These are phyloP conservation scores for Solanum gracilifrons DNA, from an alignment of 257 asterid genomes.

Conservation along the genomic window DNA sequence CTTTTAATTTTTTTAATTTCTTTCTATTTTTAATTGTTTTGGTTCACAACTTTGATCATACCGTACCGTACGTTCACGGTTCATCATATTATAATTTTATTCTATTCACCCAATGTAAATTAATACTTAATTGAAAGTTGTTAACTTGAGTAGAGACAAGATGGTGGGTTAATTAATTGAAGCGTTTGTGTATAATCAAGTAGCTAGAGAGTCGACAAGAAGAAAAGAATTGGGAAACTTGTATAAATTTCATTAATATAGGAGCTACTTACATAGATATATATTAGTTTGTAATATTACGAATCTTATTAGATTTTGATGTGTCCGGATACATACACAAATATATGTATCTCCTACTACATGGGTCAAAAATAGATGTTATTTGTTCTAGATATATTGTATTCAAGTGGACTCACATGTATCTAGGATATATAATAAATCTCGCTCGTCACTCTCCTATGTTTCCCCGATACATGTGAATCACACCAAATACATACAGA, in stretches of 20 bases:
- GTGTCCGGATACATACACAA: not conserved
- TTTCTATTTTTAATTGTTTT: not conserved
- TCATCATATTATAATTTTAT: not conserved
- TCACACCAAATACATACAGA: not conserved
- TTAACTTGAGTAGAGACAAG: not conserved
- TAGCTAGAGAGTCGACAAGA: not conserved
- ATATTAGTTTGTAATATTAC: not conserved
- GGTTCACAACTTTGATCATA: not conserved
- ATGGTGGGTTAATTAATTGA: not conserved
- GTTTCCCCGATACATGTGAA: not conserved
- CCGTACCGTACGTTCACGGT: not conserved
- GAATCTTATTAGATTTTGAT: not conserved
- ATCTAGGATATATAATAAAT: not conserved
- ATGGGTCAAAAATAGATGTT: too few species aligned
- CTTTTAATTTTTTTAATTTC: too few species aligned
- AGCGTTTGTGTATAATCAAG: not conserved
- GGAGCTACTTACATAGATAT: too few species aligned
- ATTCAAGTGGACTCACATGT: not conserved
- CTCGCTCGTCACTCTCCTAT: not conserved
- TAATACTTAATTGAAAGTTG: not conserved
- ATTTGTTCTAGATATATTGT: too few species aligned
- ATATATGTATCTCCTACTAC: not conserved
- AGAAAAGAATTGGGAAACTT: too few species aligned
- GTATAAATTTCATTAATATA: not conserved
- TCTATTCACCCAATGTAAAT: not conserved